Percentiles rank a stretch among this genome's conserved stretches.
These are phyloP conservation scores for Aspergillus uvarum DNA, from an alignment of 2,329 filamentous ascomycete species.

Conservation along the genomic window DNA sequence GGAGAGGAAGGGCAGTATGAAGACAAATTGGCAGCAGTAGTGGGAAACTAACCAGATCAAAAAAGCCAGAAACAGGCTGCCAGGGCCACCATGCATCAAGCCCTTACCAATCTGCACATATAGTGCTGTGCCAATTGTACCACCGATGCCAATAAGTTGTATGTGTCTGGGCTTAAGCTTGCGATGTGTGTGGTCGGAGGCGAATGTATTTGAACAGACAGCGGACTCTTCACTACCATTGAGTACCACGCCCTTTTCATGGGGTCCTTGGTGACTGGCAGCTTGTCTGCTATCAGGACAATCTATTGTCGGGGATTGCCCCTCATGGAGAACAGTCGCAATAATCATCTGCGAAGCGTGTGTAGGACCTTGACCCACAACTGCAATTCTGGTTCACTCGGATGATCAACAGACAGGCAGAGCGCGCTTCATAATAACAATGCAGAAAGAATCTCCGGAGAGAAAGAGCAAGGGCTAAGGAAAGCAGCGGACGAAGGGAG, in stretches of 20 bases:
- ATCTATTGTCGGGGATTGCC: conserved; percentile 11
- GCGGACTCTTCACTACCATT: conserved; percentile 24
- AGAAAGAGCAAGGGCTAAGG: not conserved
- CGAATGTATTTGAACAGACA: conserved; percentile 25
- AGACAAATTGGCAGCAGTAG: not conserved
- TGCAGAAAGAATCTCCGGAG: not conserved
- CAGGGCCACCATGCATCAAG: conserved; percentile 44
- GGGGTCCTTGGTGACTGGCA: conserved; percentile 7
- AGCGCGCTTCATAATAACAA: not conserved
- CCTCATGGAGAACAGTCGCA: conserved; percentile 18
- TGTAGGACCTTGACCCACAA: not conserved
- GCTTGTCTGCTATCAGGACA: conserved; percentile 13
- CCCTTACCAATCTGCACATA: conserved; percentile 46
- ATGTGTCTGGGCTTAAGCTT: conserved; percentile 48
- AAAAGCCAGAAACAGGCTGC: conserved; percentile 46
- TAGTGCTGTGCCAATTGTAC: conserved; percentile 46
- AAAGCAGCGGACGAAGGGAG: not conserved
- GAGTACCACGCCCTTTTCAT: conserved; percentile 20
- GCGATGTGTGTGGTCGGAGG: conserved; percentile 39
- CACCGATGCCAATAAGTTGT: conserved; percentile 49
- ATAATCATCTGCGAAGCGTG: conserved; percentile 15
- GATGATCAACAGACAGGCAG: not conserved
- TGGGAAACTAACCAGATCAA: conserved; percentile 44
- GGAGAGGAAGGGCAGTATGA: conserved; percentile 1
- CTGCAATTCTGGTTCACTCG: not conserved